Conservation (phyloP, 352 stramenopile genomes). For the Phytophthora meadii region DNA sequence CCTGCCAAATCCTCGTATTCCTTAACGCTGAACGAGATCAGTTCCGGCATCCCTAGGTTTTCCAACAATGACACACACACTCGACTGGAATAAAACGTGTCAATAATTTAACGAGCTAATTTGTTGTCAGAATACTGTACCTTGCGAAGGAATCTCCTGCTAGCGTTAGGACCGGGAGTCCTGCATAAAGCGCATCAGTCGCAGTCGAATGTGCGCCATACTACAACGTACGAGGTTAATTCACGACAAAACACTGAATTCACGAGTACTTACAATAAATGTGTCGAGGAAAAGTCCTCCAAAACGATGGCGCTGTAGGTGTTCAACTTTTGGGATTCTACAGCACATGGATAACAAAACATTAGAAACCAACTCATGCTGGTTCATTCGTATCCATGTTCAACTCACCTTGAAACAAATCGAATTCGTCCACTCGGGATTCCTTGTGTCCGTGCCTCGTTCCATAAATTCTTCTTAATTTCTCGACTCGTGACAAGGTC, state of each 20-base stretch:
- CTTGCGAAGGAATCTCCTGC: conserved; percentile 67
- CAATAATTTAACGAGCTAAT: not conserved
- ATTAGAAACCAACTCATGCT: not conserved
- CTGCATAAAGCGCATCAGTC: conserved; percentile 86
- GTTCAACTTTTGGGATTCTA: conserved; percentile 72
- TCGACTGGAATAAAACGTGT: conserved; percentile 36
- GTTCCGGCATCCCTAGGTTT: conserved; percentile 43
- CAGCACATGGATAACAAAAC: not conserved
- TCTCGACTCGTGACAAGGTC: conserved; percentile 41
- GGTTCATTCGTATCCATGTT: not conserved
- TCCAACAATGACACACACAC: conserved; percentile 55
- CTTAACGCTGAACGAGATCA: conserved; percentile 51
- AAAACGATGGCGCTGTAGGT: conserved; percentile 74
- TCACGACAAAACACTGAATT: not conserved
- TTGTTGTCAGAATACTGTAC: conserved; percentile 19
- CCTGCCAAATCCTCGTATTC: conserved; percentile 65
- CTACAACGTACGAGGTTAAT: conserved; percentile 27
- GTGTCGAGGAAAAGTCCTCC: conserved; percentile 94
- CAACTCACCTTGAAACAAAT: conserved; percentile 58
- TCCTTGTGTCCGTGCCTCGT: conserved; percentile 60
- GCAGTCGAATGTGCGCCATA: conserved; percentile 95
- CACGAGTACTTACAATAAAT: conserved; percentile 58
- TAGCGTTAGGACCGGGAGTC: conserved; percentile 90
- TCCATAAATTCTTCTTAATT: conserved; percentile 58
- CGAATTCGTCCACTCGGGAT: conserved; percentile 52